Conservation (phyloP, 768 basidiomycete genomes). For the Favolaschia claudopus region DNA sequence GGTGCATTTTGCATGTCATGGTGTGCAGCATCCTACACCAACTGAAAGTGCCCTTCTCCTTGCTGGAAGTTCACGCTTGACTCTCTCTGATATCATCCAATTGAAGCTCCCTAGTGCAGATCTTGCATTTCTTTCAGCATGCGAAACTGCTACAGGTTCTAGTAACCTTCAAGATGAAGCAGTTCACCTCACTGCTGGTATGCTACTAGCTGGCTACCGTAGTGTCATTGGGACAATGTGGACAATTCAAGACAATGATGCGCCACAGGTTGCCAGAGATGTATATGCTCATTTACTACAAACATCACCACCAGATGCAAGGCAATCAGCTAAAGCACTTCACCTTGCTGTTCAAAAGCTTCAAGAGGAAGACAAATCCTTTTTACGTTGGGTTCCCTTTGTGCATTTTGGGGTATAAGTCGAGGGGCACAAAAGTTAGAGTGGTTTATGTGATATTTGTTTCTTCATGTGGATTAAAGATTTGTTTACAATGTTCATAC, state of each 20-base stretch:
- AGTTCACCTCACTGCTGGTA: constrained; percentile 51
- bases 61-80: constrained; percentile 27
- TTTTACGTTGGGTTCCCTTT: constrained; percentile 33
- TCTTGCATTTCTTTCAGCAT: constrained; percentile 56
- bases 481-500: no score
- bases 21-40: constrained; percentile 38
- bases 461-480: no score
- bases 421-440: no score
- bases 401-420: constrained; percentile 34
- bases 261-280: constrained; percentile 37
- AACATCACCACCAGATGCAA: constrained; percentile 10
- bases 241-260: constrained; percentile 47
- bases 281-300: constrained; percentile 41
- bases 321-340: constrained; percentile 32
- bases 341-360: constrained; percentile 31
- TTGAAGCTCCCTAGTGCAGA: constrained; percentile 33
- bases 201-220: constrained; percentile 43
- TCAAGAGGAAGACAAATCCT: constrained; percentile 15
- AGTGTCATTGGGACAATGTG: constrained; percentile 53
- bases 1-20: constrained; percentile 51
- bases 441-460: no score
- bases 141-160: constrained; percentile 49
- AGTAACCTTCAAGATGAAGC: constrained; percentile 33
- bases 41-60: constrained; percentile 34
- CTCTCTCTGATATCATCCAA: constrained; percentile 32